A percentile compares a stretch with the other conserved stretches of the same genome.
phyloP scores from a whole-genome alignment of 1,139 yeast genomes.

The Spathaspora jeffriesii region DNA sequence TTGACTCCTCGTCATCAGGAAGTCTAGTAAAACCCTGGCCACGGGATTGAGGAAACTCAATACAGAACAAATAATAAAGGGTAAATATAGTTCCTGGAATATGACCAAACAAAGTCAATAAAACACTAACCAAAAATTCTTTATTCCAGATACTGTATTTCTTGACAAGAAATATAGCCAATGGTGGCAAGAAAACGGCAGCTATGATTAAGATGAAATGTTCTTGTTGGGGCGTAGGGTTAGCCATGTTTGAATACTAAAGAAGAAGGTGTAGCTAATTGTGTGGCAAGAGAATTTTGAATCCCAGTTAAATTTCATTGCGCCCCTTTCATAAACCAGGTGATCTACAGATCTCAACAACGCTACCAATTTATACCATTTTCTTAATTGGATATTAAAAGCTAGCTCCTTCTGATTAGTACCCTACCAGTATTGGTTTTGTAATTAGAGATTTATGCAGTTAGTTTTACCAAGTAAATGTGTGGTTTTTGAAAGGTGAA shows the following conservation, averaged over 20 bases:
- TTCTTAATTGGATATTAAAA: too few species aligned
- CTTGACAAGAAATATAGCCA: slow-evolving; percentile 33
- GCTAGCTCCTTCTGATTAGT: too few species aligned
- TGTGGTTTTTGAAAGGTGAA: neutral
- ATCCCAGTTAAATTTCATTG: neutral
- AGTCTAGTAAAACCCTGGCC: slow-evolving; percentile 12
- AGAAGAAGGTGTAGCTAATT: neutral
- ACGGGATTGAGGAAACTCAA: slow-evolving; percentile 18
- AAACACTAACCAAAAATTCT: slow-evolving; percentile 33
- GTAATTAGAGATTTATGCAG: neutral
- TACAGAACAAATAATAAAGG: slow-evolving; percentile 28
- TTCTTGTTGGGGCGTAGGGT: slow-evolving; percentile 11
- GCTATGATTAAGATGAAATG: slow-evolving; percentile 28
- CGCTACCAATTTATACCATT: neutral
- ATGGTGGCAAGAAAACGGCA: slow-evolving; percentile 40
- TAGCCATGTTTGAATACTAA: neutral
- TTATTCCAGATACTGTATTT: slow-evolving; percentile 30
- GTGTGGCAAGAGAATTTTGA: neutral
- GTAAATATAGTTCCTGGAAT: slow-evolving; percentile 38
- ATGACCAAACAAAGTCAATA: slow-evolving; percentile 40
- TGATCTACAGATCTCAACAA: neutral
- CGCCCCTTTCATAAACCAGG: neutral
- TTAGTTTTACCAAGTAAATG: neutral
- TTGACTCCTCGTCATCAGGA: slow-evolving; percentile 12
- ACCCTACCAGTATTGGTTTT: too few species aligned